Evolutionary conservation across 768 basidiomycete genomes (phyloP), one percentile per base, ranked within the genome.

Genomic region (Boletales sp.): DNA sequence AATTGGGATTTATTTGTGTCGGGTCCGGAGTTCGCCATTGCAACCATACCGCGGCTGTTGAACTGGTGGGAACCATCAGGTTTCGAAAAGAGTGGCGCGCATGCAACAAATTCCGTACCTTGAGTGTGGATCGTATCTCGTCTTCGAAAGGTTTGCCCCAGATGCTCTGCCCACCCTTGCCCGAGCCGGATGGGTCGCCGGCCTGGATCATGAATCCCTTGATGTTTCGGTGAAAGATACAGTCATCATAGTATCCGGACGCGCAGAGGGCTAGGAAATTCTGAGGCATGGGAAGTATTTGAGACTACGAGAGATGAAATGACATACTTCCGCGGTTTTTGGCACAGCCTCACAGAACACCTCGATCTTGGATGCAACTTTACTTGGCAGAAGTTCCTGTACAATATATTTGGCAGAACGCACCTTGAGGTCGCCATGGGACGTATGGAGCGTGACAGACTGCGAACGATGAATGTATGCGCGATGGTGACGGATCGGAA

Each of bases 331-430:
- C 57, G 94, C 92, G 11, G 94, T 78, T 68, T 93, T 92, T 19
- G 96, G 96, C 17, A 93, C 89, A 7, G 95, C 86, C 70, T 99
- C 96, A 67, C 96, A 98, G 72, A 98, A 98, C 12, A 99, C 66
- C 70, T 99, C 96, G 54, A 98, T 83, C 94, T 97, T 65, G 42
- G 7, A 49, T 35, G 33, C 40, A 15, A 46, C 21, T 21, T 21
- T 21, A 21, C 21, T 21, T 42, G 34, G 40, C 48, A 37, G 40
- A 37, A 10, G 7, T 31, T 42, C 41, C 13, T 11, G 31, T 12
- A 8, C 15, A 21, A 21, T 21, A 1, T 12, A 9, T 21, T n/a
- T n/a, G 9, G n/a, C 33, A 36, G 30, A 51, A 47, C 70, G 42
- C 60, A 90, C 93, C 82, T 97, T 98, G 70, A 98, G 76, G 53